Percentiles rank a stretch among this genome's conserved stretches.
These are phyloP conservation scores for Saccharomycopsis selenospora DNA, from an alignment of 805 yeast genomes.

Conservation along the genomic window DNA sequence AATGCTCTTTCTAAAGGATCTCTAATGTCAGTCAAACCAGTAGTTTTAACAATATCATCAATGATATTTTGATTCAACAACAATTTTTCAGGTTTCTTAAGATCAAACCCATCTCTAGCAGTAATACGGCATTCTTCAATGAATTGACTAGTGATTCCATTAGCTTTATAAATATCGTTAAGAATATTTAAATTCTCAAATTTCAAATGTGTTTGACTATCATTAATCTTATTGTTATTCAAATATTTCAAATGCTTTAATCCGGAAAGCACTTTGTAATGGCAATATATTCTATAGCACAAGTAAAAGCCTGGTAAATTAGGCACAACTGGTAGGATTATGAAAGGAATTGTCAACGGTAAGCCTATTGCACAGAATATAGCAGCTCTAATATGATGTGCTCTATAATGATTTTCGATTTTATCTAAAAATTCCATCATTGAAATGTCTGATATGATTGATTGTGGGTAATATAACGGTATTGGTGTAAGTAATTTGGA, in stretches of 20 bases:
- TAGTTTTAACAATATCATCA: slow-evolving; percentile 7
- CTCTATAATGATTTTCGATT: slow-evolving; percentile 24
- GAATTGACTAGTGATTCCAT: not conserved
- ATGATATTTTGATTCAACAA: slow-evolving; percentile 10
- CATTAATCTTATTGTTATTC: slow-evolving; percentile 23
- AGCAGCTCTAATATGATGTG: slow-evolving; percentile 31
- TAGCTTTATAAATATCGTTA: slow-evolving; percentile 3
- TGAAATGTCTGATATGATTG: slow-evolving; percentile 22
- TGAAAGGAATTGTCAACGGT: slow-evolving; percentile 38
- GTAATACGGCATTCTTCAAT: not conserved
- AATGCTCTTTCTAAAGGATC: slow-evolving; percentile 34
- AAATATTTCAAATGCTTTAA: slow-evolving; percentile 37
- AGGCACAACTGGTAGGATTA: slow-evolving; percentile 38
- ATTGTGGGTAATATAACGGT: slow-evolving; percentile 18
- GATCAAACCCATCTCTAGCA: not conserved
- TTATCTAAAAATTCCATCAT: slow-evolving; percentile 29
- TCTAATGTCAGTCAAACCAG: slow-evolving; percentile 27
- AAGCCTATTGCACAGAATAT: slow-evolving; percentile 34
- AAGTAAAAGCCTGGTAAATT: slow-evolving; percentile 42
- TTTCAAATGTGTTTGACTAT: slow-evolving; percentile 3
- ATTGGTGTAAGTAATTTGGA: slow-evolving; percentile 11
- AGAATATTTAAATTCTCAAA: not conserved
- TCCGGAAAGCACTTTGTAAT: slow-evolving; percentile 36
- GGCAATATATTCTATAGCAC: slow-evolving; percentile 40
- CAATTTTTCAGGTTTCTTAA: slow-evolving; percentile 3